Percentiles rank a stretch among this genome's conserved stretches.
phyloP scores from a whole-genome alignment of 495 filamentous ascomycete species.

The Poronia punctata region DNA sequence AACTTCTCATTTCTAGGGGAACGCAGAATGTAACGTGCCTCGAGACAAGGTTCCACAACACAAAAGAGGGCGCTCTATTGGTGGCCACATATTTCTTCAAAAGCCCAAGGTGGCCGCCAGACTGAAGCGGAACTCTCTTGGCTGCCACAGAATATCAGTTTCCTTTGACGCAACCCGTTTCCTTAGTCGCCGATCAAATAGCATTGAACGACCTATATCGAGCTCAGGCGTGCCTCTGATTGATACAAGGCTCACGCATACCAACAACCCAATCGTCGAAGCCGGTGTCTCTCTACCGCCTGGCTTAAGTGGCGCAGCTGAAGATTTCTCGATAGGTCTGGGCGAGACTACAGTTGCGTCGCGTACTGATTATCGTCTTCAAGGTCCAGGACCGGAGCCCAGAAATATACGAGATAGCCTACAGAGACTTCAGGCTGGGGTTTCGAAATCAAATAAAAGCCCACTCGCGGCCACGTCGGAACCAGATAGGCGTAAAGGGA shows the following conservation, averaged over 20 bases:
- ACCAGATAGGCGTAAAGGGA: slow-evolving; percentile 7
- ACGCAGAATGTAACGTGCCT: slow-evolving; percentile 14
- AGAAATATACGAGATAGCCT: neutral
- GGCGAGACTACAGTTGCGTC: slow-evolving; percentile 2
- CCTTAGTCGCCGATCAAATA: slow-evolving; percentile 3
- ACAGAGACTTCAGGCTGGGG: neutral
- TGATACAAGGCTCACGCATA: slow-evolving; percentile 11
- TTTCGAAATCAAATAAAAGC: neutral
- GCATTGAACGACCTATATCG: slow-evolving; percentile 15
- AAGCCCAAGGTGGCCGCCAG: slow-evolving; percentile 11
- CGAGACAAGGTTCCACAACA: slow-evolving; percentile 12
- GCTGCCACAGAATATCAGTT: slow-evolving; percentile 16
- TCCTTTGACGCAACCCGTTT: slow-evolving; percentile 18
- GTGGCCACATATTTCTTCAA: slow-evolving; percentile 14
- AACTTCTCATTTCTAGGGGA: slow-evolving; percentile 22
- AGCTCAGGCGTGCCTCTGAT: slow-evolving; percentile 22
- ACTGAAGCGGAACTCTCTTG: slow-evolving; percentile 19
- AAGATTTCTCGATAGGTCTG: slow-evolving; percentile 1
- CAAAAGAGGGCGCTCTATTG: slow-evolving; percentile 11
- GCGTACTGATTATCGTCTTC: slow-evolving; percentile 5
- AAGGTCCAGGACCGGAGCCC: slow-evolving; percentile 1
- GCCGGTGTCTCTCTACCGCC: neutral
- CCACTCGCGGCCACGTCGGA: slow-evolving; percentile 2
- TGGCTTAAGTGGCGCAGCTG: neutral
- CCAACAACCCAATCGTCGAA: neutral